phyloP scores from a whole-genome alignment of 495 filamentous ascomycete genomes.

The Patellaria atrata region DNA sequence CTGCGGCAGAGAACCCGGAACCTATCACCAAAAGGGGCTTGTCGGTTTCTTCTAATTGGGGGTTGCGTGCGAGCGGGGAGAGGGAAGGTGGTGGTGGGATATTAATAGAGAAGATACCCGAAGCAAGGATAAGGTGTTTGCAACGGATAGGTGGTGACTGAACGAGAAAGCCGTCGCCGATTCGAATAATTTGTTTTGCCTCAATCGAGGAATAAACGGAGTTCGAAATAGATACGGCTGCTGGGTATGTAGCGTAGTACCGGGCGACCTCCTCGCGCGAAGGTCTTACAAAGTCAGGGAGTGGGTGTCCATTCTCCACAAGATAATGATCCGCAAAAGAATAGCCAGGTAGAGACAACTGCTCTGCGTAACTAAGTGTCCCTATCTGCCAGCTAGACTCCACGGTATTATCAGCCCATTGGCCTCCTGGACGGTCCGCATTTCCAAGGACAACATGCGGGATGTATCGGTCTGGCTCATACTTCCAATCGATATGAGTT shows the following conservation, averaged over 20 bases:
- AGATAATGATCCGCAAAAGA: slow-evolving; percentile 42
- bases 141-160: slow-evolving; percentile 40
- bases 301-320: slow-evolving; percentile 27
- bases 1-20: slow-evolving; percentile 51
- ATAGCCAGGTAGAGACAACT: slow-evolving; percentile 51
- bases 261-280: slow-evolving; percentile 42
- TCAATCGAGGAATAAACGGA: slow-evolving; percentile 33
- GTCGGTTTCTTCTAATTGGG: slow-evolving; percentile 21
- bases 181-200: slow-evolving; percentile 33
- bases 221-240: slow-evolving; percentile 38
- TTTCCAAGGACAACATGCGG: slow-evolving; percentile 45
- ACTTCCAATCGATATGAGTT: slow-evolving; percentile 44
- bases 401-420: slow-evolving; percentile 47
- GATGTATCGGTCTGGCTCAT: slow-evolving; percentile 37
- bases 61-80: slow-evolving; percentile 16
- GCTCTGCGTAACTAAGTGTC: slow-evolving; percentile 45
- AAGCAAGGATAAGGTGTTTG: slow-evolving; percentile 48
- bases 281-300: slow-evolving; percentile 43
- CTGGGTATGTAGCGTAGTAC: slow-evolving; percentile 44
- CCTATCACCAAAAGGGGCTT: slow-evolving; percentile 39
- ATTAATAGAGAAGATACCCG: slow-evolving; percentile 45
- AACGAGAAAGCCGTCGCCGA: slow-evolving; percentile 37
- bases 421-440: slow-evolving; percentile 40
- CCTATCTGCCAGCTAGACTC: slow-evolving; percentile 35
- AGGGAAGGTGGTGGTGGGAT: slow-evolving; percentile 39